Evolutionary conservation across 202 grass and related monocot species (phyloP).

Genomic region (Panicum hallii): DNA sequence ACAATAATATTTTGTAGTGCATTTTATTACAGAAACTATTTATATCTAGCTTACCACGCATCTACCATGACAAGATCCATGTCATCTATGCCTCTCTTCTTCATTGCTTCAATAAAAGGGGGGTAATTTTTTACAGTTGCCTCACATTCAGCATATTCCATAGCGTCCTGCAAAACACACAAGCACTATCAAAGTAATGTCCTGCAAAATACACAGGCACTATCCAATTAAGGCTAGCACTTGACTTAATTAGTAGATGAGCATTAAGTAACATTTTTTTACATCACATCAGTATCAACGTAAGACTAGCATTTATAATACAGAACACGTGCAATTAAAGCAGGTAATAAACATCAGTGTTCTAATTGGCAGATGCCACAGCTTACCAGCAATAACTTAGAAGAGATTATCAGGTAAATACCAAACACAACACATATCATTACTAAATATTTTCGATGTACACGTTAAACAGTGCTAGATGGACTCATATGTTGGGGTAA

Average conservation of each 20-base stretch:
- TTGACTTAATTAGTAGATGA: conserved; percentile 8
- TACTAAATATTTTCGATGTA: conserved; percentile 10
- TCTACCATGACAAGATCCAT: conserved; percentile 99
- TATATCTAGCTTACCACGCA: conserved; percentile 66
- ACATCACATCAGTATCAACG: neutral
- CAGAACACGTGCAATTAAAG: too few species aligned
- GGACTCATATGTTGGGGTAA: neutral
- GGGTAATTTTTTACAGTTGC: conserved; percentile 87
- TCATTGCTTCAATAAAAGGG: conserved; percentile 95
- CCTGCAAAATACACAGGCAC: conserved; percentile 39
- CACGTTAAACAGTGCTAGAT: neutral
- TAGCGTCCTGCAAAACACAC: conserved; percentile 78
- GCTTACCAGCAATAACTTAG: too few species aligned
- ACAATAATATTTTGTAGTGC: neutral
- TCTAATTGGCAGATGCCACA: too few species aligned
- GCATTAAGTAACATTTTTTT: neutral
- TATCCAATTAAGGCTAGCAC: neutral
- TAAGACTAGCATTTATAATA: neutral
- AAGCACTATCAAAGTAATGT: conserved; percentile 85
- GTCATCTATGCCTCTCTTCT: conserved; percentile 92
- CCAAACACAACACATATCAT: neutral
- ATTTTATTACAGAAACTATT: neutral
- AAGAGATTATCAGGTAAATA: conserved; percentile 19
- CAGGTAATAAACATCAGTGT: too few species aligned
- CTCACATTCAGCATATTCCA: conserved; percentile 98